Percentiles rank a stretch among this genome's conserved stretches.
These are phyloP conservation scores for Dactylellina parvicollis DNA, from an alignment of 2,329 filamentous ascomycete species.

Conservation along the genomic window DNA sequence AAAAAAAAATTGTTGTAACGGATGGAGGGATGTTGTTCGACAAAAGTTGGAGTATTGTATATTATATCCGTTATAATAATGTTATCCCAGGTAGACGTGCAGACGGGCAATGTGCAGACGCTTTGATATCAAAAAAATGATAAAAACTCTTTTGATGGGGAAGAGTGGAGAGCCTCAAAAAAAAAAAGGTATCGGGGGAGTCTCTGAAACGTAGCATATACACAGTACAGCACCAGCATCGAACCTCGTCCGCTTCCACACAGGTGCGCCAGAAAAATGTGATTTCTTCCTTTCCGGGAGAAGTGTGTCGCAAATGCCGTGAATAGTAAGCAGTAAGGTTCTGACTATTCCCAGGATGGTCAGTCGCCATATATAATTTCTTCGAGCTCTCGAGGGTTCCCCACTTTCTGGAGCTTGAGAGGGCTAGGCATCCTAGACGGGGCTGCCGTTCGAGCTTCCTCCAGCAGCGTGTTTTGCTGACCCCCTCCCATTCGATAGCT, in stretches of 20 bases:
- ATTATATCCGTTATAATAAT: background rate
- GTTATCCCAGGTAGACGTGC: conserved; percentile 29
- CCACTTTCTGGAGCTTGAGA: conserved; percentile 26
- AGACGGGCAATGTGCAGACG: conserved; percentile 30
- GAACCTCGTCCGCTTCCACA: conserved; percentile 1
- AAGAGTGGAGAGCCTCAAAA: conserved; percentile 12
- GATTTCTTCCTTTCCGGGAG: conserved; percentile 45
- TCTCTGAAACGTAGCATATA: background rate
- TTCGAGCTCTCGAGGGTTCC: conserved; percentile 44
- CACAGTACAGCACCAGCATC: conserved; percentile 8
- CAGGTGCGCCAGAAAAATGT: conserved; percentile 2
- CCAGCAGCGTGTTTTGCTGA: conserved; percentile 21
- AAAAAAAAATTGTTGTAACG: background rate
- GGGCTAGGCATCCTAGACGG: conserved; percentile 41
- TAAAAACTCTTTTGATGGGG: background rate
- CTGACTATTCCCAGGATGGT: conserved; percentile 37
- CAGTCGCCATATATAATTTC: conserved; percentile 27
- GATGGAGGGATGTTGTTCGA: too few relatives aligned
- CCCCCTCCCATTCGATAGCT: conserved; percentile 35
- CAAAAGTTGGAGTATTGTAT: conserved; percentile 1
- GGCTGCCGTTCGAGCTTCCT: conserved; percentile 26
- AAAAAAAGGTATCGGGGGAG: background rate
- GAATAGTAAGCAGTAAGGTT: conserved; percentile 37
- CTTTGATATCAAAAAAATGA: conserved; percentile 30
- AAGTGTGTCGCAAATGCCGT: conserved; percentile 39